Evolutionary conservation across 2,329 filamentous ascomycete genomes (phyloP), one percentile per base, ranked within the genome.

Genomic region (Monosporascus ibericus): DNA sequence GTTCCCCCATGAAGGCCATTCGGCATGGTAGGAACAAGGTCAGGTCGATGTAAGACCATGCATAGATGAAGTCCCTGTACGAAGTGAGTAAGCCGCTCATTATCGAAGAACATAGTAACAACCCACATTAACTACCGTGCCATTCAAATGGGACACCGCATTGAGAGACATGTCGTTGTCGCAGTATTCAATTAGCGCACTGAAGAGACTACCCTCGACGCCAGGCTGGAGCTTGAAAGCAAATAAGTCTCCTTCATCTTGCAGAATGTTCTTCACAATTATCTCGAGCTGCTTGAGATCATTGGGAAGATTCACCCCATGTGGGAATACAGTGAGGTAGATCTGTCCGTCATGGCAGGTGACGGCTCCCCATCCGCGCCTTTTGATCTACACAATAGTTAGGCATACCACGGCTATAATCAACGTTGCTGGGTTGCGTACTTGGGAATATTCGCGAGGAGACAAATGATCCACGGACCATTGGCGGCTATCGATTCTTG

Each of bases 311-410:
- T 55, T 53, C 5, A 52, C 36, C n/a, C 52, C 52, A 5, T 59
- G 58, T 11, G 62, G 65, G 44, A 73, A 72, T 24, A 79, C 76
- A n/a, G 72, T 75, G 11, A 84, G 64, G 52, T 75, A 69, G 39
- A 84, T 64, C 60, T 84, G 79, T 18, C 79, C 82, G 66, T 85
- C 81, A 55, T 79, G 75, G 47, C 74, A 68, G 18, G 75, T 64
- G 34, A 67, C 65, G 42, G 62, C 56, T 22, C 60, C 58, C 6
- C 63, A 60, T 14, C 56, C 59, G 9, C 65, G 65, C 22, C 63
- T 62, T 36, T 69, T 52, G 18, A 64, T 52, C 67, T 71, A 27
- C 15, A 38, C 25, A 18, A 27, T 22, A 6, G 20, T 60, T 53
- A 62, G 55, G 30, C 20, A 42, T 9, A 25, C 6, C 15, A n/a